These are phyloP conservation scores for Pezicula neosporulosa DNA, from an alignment of 2,329 filamentous ascomycete genomes.

Conservation along the genomic window DNA sequence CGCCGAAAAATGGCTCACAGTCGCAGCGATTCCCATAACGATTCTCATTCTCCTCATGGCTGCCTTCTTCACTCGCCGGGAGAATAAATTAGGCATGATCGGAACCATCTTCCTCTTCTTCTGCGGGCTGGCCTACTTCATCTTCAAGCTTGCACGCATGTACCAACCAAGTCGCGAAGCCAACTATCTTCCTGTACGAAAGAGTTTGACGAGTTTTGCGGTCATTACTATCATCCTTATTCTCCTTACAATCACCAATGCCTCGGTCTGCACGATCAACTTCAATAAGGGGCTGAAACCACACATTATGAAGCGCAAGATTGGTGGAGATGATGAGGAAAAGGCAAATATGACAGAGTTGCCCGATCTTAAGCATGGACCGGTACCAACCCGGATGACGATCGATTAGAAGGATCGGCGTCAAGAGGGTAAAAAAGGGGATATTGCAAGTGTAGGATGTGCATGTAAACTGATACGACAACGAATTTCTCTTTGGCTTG, in stretches of 20 bases:
- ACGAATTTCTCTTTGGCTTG: slow-evolving; percentile 15
- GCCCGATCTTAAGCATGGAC: slow-evolving; percentile 33
- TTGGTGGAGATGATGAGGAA: slow-evolving; percentile 45
- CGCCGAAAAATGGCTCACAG: slow-evolving; percentile 80
- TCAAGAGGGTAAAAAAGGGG: not conserved
- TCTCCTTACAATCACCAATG: slow-evolving; percentile 82
- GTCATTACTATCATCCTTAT: slow-evolving; percentile 89
- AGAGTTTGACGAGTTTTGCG: slow-evolving; percentile 88
- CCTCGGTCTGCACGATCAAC: slow-evolving; percentile 83
- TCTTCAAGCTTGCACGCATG: slow-evolving; percentile 98
- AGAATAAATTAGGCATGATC: slow-evolving; percentile 76
- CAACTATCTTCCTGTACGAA: slow-evolving; percentile 74
- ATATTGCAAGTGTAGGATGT: slow-evolving; percentile 12
- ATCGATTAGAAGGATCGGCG: slow-evolving; percentile 37
- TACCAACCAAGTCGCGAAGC: slow-evolving; percentile 60
- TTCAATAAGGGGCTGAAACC: slow-evolving; percentile 87
- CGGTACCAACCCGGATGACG: slow-evolving; percentile 42
- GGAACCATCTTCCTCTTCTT: slow-evolving; percentile 81
- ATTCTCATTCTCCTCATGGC: slow-evolving; percentile 84
- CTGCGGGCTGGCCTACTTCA: slow-evolving; percentile 87
- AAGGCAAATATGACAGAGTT: slow-evolving; percentile 44
- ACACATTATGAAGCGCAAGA: slow-evolving; percentile 66
- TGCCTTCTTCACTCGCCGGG: slow-evolving; percentile 79
- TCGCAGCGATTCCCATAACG: slow-evolving; percentile 86
- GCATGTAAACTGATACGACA: slow-evolving; percentile 23